Base-by-base conservation (phyloP, 345 rosid genomes). In the Populus nigra region DNA sequence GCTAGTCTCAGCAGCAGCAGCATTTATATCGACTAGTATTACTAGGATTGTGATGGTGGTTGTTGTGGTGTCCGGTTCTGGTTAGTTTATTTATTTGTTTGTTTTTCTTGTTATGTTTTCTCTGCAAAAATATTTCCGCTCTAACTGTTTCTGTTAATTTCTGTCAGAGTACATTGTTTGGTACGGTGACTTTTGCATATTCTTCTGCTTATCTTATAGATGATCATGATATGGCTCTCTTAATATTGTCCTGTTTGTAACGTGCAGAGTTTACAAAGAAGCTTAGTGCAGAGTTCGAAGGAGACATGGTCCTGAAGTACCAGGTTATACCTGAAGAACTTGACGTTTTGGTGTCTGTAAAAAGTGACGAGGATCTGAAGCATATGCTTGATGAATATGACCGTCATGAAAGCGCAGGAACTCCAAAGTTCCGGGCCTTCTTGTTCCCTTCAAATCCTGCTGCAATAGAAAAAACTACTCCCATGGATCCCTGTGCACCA, bases 321-420 rank as follows among this genome's bases (percentile, higher is more conserved):
- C 98, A 88, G 83, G 79, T 90, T 12, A 79, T 82, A 23, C 87
- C 90, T 0, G 95, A 93, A 77, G 97, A 96, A 80, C 89, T 96
- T 43, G 99, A 96, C 69, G 85, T 91, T 3, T 80, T 96, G 78
- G 94, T 96, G 50, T 86, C 96, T 0, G 94, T 96, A 1, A 87
- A 82, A 77, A 86, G 89, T 0, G 90, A 91, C 20, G 96, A 96
- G 79, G 99, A 93, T 87, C 81, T 93, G 16, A 88, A 85, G 82
- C 94, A 90, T 79, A 92, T 96, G 98, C 45, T 96, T 13, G 96
- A 96, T 0, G 97, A 96, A 70, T 78, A 85, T 63, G 82, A 84
- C 53, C 94, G 92, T 27, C 92, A 88, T 23, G 90, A 83, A 61
- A 82, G 57, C 15, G 84, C 77, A 84, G 87, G 91, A 29, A 79